Conservation (phyloP, 2,329 filamentous ascomycete species). For the Albifimbria verrucaria region DNA sequence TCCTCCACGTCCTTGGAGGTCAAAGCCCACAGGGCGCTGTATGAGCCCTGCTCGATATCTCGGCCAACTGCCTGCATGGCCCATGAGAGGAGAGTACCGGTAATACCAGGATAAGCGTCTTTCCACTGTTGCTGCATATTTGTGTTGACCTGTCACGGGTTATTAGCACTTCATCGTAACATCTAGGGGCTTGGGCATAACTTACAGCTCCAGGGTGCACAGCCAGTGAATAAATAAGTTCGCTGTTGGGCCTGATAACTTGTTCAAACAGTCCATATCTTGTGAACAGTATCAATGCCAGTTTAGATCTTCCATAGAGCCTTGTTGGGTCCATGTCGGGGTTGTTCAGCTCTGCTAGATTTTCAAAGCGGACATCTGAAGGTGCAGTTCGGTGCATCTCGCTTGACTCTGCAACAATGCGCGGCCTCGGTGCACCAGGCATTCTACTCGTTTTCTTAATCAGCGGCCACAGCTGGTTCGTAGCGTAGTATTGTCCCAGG, state of each 20-base stretch:
- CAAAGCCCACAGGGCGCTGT: conserved; percentile 39
- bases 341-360: conserved; percentile 40
- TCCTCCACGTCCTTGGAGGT: conserved; percentile 38
- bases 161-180: neutral
- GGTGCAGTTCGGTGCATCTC: conserved; percentile 38
- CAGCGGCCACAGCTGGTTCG: conserved; percentile 38
- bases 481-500: conserved; percentile 40
- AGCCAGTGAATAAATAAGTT: conserved; percentile 36
- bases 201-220: conserved; percentile 38
- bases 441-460: conserved; percentile 36
- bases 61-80: conserved; percentile 31
- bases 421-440: conserved; percentile 27
- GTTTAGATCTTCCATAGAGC: conserved; percentile 38
- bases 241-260: conserved; percentile 38
- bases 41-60: conserved; percentile 37
- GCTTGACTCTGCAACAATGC: conserved; percentile 38
- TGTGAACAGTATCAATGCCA: conserved; percentile 38
- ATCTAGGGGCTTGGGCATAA: neutral
- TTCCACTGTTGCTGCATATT: conserved; percentile 44
- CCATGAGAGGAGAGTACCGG: conserved; percentile 33
- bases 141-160: conserved; percentile 33
- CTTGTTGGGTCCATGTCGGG: conserved; percentile 25
- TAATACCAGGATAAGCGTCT: conserved; percentile 38
- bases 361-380: conserved; percentile 31
- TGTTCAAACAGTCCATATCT: conserved; percentile 37